These are phyloP conservation scores for Lupinus albus DNA, from an alignment of 306 rosid species.

Conservation along the genomic window DNA sequence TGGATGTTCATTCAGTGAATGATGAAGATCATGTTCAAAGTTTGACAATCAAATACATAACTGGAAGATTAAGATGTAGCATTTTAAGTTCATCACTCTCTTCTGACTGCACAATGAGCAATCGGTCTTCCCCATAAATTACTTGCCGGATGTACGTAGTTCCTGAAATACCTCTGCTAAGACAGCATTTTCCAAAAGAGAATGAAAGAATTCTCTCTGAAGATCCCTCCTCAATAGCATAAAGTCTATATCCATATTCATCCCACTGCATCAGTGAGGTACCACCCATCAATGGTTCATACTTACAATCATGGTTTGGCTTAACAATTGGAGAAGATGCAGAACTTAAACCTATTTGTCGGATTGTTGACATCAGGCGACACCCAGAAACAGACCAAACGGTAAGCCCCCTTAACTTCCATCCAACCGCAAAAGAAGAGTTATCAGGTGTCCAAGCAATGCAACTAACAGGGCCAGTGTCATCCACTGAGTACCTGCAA, in stretches of 20 bases:
- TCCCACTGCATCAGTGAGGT: constrained; percentile 94
- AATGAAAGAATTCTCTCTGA: constrained; percentile 83
- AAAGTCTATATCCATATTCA: constrained; percentile 91
- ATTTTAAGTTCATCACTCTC: constrained; percentile 95
- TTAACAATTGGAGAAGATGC: constrained; percentile 83
- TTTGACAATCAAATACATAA: constrained; percentile 55
- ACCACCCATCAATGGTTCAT: constrained; percentile 91
- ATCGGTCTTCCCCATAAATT: constrained; percentile 84
- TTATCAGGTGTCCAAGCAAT: constrained; percentile 99
- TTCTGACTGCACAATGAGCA: constrained; percentile 91
- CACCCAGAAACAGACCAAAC: constrained; percentile 98
- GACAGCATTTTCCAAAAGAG: constrained; percentile 97
- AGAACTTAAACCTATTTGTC: constrained; percentile 90
- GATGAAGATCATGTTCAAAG: constrained; percentile 34
- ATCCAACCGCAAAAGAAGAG: constrained; percentile 96
- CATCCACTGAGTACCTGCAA: constrained; percentile 92
- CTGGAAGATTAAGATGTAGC: constrained; percentile 95
- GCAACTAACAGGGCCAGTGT: constrained; percentile 89
- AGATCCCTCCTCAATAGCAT: constrained; percentile 74
- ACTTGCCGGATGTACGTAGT: constrained; percentile 86
- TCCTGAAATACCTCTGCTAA: constrained; percentile 96
- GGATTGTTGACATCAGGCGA: constrained; percentile 94
- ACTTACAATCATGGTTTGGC: constrained; percentile 74
- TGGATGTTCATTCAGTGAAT: constrained; percentile 39
- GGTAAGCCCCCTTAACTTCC: constrained; percentile 94